Evolutionary conservation across 2,329 filamentous ascomycete species (phyloP).

Genomic region (Ophiostoma sp.): DNA sequence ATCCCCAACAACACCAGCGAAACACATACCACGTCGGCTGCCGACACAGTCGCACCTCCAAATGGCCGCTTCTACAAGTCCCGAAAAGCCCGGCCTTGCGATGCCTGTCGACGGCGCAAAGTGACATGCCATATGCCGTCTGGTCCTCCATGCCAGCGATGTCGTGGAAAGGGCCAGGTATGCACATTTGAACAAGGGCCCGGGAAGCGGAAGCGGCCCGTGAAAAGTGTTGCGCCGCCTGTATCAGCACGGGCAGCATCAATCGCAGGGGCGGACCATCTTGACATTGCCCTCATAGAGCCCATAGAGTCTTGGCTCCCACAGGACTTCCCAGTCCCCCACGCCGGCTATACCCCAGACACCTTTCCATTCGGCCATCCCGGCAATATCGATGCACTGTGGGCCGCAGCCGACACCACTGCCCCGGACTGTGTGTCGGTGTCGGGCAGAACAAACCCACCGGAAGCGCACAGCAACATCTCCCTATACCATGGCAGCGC

Average conservation of each 20-base stretch:
- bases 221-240: background rate
- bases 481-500: too few species aligned
- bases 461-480: too few species aligned
- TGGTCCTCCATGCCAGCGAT: slow-evolving; percentile 25
- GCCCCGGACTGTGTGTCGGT: background rate
- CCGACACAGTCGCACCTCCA: background rate
- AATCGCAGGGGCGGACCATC: background rate
- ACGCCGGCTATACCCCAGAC: background rate
- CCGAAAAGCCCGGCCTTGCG: slow-evolving; percentile 26
- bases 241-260: background rate
- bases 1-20: background rate
- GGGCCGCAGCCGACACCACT: background rate
- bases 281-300: background rate
- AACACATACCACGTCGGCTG: background rate
- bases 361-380: background rate
- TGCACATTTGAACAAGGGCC: background rate
- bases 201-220: background rate
- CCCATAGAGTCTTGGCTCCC: background rate
- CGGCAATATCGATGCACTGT: background rate
- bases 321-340: background rate
- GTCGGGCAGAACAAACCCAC: background rate
- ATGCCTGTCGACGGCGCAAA: slow-evolving; percentile 24
- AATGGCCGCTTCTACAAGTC: slow-evolving; percentile 27
- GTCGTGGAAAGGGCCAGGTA: slow-evolving; percentile 17
- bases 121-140: slow-evolving; percentile 26